A percentile compares a stretch with the other conserved stretches of the same genome.
phyloP scores from a whole-genome alignment of 2,329 filamentous ascomycete genomes.

The Diplodia intermedia region DNA sequence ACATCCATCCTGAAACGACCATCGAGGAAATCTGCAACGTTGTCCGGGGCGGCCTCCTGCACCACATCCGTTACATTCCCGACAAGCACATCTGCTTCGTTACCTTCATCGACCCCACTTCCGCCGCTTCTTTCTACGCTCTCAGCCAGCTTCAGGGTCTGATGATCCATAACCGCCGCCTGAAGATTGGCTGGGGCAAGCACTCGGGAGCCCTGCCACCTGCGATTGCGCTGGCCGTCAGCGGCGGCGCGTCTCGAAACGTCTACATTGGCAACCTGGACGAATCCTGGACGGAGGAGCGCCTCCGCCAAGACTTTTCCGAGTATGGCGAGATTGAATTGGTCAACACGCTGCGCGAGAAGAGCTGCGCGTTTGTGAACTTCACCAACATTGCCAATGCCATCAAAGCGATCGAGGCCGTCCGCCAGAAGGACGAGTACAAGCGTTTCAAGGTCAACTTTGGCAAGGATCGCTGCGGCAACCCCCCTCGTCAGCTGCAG shows the following conservation, averaged over 20 bases:
- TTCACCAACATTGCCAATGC: slow-evolving; percentile 99
- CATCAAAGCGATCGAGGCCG: slow-evolving; percentile 98
- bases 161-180: slow-evolving; percentile 97
- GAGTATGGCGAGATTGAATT: slow-evolving; percentile 98
- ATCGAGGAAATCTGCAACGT: slow-evolving; percentile 99
- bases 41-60: slow-evolving; percentile 89
- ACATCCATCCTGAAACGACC: slow-evolving; percentile 98
- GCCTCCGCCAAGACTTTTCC: slow-evolving; percentile 92
- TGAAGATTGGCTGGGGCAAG: slow-evolving; percentile 99
- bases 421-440: slow-evolving; percentile 95
- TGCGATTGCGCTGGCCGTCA: slow-evolving; percentile 94
- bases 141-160: slow-evolving; percentile 95
- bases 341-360: slow-evolving; percentile 94
- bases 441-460: slow-evolving; percentile 99
- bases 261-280: slow-evolving; percentile 98
- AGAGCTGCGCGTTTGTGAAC: slow-evolving; percentile 99
- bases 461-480: slow-evolving; percentile 97
- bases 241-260: slow-evolving; percentile 95
- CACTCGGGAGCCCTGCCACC: slow-evolving; percentile 95
- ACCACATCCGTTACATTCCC: slow-evolving; percentile 98
- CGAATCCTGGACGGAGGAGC: slow-evolving; percentile 96
- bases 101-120: slow-evolving; percentile 98
- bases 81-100: slow-evolving; percentile 99
- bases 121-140: slow-evolving; percentile 96
- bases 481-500: slow-evolving; percentile 87